phyloP scores from a whole-genome alignment of 345 rosid genomes.

The Lepidium aucheri region DNA sequence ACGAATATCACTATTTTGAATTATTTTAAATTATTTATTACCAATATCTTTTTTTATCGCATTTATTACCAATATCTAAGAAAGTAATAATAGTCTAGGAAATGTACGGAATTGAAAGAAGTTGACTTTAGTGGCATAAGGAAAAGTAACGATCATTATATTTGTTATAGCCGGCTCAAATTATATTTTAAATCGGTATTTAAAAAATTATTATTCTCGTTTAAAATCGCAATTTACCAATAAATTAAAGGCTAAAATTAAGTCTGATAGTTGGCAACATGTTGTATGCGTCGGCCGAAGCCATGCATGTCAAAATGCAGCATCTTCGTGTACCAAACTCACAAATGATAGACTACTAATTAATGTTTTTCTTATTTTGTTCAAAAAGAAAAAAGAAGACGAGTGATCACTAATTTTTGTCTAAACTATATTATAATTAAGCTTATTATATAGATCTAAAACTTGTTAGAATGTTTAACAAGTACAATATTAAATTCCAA shows the following conservation, averaged over 20 bases:
- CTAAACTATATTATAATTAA: neutral
- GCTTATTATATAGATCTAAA: neutral
- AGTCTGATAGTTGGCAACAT: slow-evolving; percentile 9
- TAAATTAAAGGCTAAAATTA: neutral
- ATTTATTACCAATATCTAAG: too few relatives aligned
- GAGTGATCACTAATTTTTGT: neutral
- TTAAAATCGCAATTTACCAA: neutral
- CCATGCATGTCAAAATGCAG: slow-evolving; percentile 17
- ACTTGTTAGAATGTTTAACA: neutral
- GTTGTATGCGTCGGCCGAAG: slow-evolving; percentile 3
- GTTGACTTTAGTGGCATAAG: slow-evolving; percentile 10
- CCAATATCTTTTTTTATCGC: too few relatives aligned
- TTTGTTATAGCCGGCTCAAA: slow-evolving; percentile 12
- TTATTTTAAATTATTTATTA: too few relatives aligned
- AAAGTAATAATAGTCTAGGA: neutral
- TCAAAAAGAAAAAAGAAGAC: neutral
- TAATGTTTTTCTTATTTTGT: neutral
- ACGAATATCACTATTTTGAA: too few relatives aligned
- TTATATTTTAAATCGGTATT: neutral
- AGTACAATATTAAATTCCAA: neutral
- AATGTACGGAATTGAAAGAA: slow-evolving; percentile 6
- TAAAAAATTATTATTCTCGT: neutral
- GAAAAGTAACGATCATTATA: neutral
- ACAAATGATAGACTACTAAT: neutral
- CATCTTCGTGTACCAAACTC: neutral